These are phyloP conservation scores for Caryopteris hybrid DNA, from an alignment of 305 asterid genomes.

Conservation along the genomic window DNA sequence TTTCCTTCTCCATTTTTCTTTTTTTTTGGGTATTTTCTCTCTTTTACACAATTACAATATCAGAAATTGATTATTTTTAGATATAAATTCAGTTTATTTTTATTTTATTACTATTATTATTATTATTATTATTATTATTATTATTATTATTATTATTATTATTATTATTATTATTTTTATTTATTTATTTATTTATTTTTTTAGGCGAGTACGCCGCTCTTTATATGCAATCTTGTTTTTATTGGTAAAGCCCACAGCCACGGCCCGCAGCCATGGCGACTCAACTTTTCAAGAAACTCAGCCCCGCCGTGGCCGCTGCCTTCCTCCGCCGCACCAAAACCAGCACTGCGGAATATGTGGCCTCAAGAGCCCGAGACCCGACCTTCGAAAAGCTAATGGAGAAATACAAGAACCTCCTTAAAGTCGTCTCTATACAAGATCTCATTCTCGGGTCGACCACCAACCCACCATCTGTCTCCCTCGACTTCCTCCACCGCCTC, in stretches of 20 bases:
- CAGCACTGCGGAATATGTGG: slow-evolving; percentile 60
- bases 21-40: no score
- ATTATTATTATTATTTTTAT: no score
- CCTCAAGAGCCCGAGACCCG: slow-evolving; percentile 73
- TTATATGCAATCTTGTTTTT: no score
- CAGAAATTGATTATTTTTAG: no score
- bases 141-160: no score
- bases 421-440: slow-evolving; percentile 70
- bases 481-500: slow-evolving; percentile 76
- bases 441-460: slow-evolving; percentile 62
- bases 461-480: slow-evolving; percentile 56
- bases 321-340: slow-evolving; percentile 60
- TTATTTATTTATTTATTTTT: no score
- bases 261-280: slow-evolving; percentile 32
- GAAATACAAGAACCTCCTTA: slow-evolving; percentile 66
- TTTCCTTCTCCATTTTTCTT: no score
- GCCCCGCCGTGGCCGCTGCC: slow-evolving; percentile 14
- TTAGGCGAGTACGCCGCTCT: no score
- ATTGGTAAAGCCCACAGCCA: background rate
- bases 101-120: no score
- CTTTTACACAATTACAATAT: no score
- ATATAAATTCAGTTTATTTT: no score
- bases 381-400: slow-evolving; percentile 89
- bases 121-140: no score
- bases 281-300: slow-evolving; percentile 40